phyloP scores from a whole-genome alignment of 768 basidiomycete genomes.

The Rhodotorula kratochvilovae region DNA sequence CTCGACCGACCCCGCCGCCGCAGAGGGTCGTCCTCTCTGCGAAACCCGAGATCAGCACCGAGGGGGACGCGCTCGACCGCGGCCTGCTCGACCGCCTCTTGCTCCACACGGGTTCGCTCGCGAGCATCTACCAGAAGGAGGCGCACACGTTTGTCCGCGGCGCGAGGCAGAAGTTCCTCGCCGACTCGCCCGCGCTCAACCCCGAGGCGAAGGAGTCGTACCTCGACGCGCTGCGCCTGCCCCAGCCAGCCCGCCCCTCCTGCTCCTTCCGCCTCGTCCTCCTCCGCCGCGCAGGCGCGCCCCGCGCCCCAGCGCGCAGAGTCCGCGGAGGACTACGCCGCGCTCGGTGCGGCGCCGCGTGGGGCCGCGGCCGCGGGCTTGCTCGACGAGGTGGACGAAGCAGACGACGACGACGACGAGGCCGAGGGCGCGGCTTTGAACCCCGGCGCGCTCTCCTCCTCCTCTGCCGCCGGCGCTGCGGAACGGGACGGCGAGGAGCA shows the following conservation, averaged over 20 bases:
- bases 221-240: constrained; percentile 34
- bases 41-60: constrained; percentile 90
- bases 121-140: constrained; percentile 63
- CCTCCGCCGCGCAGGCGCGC: background rate
- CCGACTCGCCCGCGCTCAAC: constrained; percentile 33
- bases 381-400: constrained; percentile 11
- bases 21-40: constrained; percentile 82
- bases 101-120: constrained; percentile 85
- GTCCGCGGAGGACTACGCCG: constrained; percentile 7
- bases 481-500: background rate
- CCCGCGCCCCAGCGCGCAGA: constrained; percentile 13
- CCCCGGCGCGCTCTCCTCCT: background rate
- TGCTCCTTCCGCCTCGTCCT: background rate
- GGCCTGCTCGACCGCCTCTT: constrained; percentile 91
- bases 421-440: constrained; percentile 35
- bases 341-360: background rate
- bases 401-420: constrained; percentile 37
- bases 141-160: constrained; percentile 37
- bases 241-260: background rate
- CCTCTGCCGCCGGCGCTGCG: background rate
- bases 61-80: constrained; percentile 94
- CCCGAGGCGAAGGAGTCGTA: constrained; percentile 33
- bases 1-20: constrained; percentile 82
- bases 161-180: constrained; percentile 28
- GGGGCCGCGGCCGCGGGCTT: background rate